Conservation (phyloP, 441 rosid genomes). For the Bruguiera hainesii region DNA sequence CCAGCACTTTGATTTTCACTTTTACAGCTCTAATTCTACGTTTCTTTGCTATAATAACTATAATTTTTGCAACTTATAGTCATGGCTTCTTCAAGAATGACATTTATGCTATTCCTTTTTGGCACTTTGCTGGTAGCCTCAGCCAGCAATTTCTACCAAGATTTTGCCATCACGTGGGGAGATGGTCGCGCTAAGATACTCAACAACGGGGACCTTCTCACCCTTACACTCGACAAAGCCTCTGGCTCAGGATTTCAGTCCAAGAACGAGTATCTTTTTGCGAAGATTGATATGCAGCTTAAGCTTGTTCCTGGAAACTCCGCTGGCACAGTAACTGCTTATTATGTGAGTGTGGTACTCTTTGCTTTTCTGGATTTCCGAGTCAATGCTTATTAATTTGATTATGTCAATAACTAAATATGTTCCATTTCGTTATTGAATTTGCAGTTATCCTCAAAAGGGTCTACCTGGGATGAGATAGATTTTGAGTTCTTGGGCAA, state of each 20-base stretch:
- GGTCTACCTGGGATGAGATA: constrained; percentile 40
- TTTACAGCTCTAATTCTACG: neutral
- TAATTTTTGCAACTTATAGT: neutral
- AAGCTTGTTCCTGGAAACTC: constrained; percentile 49
- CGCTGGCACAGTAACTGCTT: constrained; percentile 47
- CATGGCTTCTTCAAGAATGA: neutral
- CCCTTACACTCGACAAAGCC: constrained; percentile 39
- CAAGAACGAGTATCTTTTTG: constrained; percentile 31
- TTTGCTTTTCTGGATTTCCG: neutral
- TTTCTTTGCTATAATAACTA: neutral
- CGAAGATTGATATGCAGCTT: constrained; percentile 41
- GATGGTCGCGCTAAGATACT: constrained; percentile 1
- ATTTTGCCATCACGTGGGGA: constrained; percentile 9
- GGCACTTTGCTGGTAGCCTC: neutral
- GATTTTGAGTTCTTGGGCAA: constrained; percentile 40
- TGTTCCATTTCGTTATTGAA: neutral
- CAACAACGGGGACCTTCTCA: constrained; percentile 29
- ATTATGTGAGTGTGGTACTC: constrained; percentile 26
- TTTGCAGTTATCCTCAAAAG: constrained; percentile 26
- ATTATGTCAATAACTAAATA: neutral
- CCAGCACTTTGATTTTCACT: neutral
- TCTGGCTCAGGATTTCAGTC: constrained; percentile 51
- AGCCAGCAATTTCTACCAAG: neutral
- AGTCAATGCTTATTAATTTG: neutral
- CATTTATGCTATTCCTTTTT: neutral